A percentile compares a stretch with the other conserved stretches of the same genome.
Evolutionary conservation across 2,329 filamentous ascomycete genomes (phyloP).

Genomic region (Arthrinium phaeospermum): DNA sequence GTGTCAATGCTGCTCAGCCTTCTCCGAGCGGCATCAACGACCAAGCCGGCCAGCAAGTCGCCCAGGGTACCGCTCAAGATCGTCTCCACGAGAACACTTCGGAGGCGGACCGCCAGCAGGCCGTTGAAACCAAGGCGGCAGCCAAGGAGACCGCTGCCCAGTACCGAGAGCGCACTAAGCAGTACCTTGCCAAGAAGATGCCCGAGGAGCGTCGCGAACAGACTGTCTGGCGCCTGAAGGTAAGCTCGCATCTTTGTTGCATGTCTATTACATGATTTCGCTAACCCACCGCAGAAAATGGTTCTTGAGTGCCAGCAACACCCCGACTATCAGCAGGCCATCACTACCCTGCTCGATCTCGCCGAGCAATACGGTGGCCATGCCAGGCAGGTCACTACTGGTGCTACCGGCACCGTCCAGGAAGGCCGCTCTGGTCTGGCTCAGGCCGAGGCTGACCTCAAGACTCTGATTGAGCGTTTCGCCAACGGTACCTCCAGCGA

Average conservation of each 20-base stretch:
- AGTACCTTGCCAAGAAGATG: constrained; percentile 86
- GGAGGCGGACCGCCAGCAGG: constrained; percentile 62
- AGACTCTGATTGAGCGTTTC: constrained; percentile 90
- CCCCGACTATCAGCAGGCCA: constrained; percentile 89
- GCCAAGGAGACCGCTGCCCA: constrained; percentile 47
- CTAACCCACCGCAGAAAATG: constrained; percentile 74
- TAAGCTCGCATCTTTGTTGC: constrained; percentile 27
- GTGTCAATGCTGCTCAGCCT: constrained; percentile 47
- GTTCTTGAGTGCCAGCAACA: constrained; percentile 95
- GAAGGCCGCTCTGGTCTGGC: constrained; percentile 72
- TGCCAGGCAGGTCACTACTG: constrained; percentile 66
- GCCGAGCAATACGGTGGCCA: constrained; percentile 87
- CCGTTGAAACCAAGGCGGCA: constrained; percentile 55
- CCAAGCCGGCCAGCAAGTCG: constrained; percentile 31
- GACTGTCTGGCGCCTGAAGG: constrained; percentile 84
- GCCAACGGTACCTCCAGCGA: constrained; percentile 92
- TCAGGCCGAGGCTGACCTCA: constrained; percentile 79
- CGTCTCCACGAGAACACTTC: constrained; percentile 67
- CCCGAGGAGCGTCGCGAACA: constrained; percentile 92
- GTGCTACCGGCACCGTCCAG: constrained; percentile 72
- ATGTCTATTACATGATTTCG: neutral
- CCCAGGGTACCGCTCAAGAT: constrained; percentile 50
- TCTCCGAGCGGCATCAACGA: constrained; percentile 33
- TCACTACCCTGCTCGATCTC: constrained; percentile 82
- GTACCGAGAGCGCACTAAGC: constrained; percentile 55